These are phyloP conservation scores for Alternaria sp. DNA, from an alignment of 2,329 filamentous ascomycete genomes.

Conservation along the genomic window DNA sequence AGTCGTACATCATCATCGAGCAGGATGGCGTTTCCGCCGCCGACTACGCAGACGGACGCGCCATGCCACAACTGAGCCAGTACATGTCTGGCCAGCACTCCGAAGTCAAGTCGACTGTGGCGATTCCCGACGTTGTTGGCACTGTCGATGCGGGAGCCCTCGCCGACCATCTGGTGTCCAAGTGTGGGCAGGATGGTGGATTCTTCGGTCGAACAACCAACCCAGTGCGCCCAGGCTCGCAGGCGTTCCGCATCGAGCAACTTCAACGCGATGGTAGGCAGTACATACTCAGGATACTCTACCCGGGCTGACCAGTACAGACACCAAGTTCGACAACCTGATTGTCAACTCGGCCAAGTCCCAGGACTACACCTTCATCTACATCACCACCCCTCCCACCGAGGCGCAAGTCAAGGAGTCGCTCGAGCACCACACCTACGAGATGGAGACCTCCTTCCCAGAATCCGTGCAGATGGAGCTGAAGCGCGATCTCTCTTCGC, in stretches of 20 bases:
- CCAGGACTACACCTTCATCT: slow-evolving; percentile 74
- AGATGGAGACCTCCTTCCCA: slow-evolving; percentile 68
- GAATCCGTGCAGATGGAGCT: slow-evolving; percentile 73
- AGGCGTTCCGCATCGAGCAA: slow-evolving; percentile 18
- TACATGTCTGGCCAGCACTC: slow-evolving; percentile 58
- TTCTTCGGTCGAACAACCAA: slow-evolving; percentile 20
- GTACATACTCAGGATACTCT: neutral
- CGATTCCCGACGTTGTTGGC: slow-evolving; percentile 62
- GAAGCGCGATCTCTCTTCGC: slow-evolving; percentile 66
- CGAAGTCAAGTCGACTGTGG: slow-evolving; percentile 61
- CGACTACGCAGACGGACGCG: slow-evolving; percentile 66
- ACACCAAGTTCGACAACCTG: slow-evolving; percentile 29
- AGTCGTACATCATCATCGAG: slow-evolving; percentile 77
- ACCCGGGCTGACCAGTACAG: slow-evolving; percentile 21
- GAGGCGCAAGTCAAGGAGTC: slow-evolving; percentile 31
- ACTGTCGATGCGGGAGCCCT: slow-evolving; percentile 54
- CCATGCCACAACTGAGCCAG: slow-evolving; percentile 61
- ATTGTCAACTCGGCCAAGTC: slow-evolving; percentile 50
- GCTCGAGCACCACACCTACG: slow-evolving; percentile 57
- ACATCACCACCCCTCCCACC: slow-evolving; percentile 68
- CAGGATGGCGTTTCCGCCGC: slow-evolving; percentile 75
- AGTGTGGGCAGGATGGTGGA: slow-evolving; percentile 54
- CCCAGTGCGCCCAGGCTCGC: slow-evolving; percentile 24
- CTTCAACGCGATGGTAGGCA: slow-evolving; percentile 30
- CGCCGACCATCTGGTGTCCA: slow-evolving; percentile 51